Percentiles rank a stretch among this genome's conserved stretches.
These are phyloP conservation scores for Daedaleopsis nitida DNA, from an alignment of 768 basidiomycete genomes.

Conservation along the genomic window DNA sequence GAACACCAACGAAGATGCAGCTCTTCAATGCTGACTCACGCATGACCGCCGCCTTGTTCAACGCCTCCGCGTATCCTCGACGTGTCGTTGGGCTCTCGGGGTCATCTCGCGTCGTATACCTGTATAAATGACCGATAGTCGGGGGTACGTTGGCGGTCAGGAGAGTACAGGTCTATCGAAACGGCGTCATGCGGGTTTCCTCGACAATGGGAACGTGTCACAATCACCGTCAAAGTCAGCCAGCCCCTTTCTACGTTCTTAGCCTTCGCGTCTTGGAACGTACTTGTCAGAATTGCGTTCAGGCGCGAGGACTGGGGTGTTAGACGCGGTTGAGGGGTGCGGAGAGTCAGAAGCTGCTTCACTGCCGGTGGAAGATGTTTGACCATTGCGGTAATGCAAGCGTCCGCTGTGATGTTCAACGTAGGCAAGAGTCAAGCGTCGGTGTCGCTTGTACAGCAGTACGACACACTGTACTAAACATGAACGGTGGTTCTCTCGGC, in stretches of 20 bases:
- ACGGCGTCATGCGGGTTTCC: neutral
- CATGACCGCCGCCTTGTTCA: conserved; percentile 81
- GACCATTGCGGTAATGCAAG: conserved; percentile 28
- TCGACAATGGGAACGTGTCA: neutral
- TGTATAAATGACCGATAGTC: conserved; percentile 78
- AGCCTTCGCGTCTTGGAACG: conserved; percentile 64
- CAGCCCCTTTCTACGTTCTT: conserved; percentile 75
- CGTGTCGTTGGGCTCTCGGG: conserved; percentile 42
- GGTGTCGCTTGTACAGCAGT: too few relatives aligned
- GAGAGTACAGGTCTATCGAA: conserved; percentile 73
- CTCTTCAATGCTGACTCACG: conserved; percentile 90
- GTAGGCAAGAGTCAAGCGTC: too few relatives aligned
- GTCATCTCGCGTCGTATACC: conserved; percentile 63
- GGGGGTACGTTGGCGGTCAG: conserved; percentile 82
- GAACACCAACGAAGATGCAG: conserved; percentile 85
- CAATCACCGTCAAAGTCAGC: conserved; percentile 73
- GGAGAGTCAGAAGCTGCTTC: conserved; percentile 72
- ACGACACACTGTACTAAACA: too few relatives aligned
- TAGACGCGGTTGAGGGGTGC: conserved; percentile 60
- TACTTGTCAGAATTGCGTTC: conserved; percentile 55
- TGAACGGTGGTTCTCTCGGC: neutral
- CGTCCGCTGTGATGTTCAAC: too few relatives aligned
- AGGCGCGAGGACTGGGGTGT: conserved; percentile 58
- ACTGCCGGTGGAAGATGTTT: conserved; percentile 60
- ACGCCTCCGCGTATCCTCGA: conserved; percentile 52